Conservation (phyloP, 2,329 filamentous ascomycete species). For the Thyridium curvatum region DNA sequence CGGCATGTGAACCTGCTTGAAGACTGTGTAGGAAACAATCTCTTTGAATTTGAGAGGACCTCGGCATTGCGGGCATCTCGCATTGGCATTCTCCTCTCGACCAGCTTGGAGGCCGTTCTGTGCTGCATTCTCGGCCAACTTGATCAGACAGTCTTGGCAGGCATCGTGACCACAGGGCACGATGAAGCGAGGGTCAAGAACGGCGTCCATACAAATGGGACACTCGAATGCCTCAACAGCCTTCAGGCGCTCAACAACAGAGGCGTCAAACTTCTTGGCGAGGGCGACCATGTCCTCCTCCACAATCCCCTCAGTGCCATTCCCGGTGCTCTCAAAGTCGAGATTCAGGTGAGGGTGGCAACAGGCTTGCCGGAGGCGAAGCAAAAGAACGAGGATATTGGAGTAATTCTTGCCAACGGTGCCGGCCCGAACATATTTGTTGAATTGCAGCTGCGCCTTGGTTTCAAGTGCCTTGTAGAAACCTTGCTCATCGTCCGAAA, state of each 20-base stretch:
- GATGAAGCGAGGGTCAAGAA: slow-evolving; percentile 69
- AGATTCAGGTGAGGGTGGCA: slow-evolving; percentile 69
- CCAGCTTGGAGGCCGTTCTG: slow-evolving; percentile 51
- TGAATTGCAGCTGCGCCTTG: slow-evolving; percentile 64
- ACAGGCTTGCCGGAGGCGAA: slow-evolving; percentile 74
- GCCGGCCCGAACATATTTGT: slow-evolving; percentile 64
- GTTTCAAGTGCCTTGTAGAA: slow-evolving; percentile 64
- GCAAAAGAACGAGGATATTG: slow-evolving; percentile 70
- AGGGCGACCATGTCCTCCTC: slow-evolving; percentile 28
- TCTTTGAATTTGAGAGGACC: slow-evolving; percentile 58
- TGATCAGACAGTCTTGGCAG: slow-evolving; percentile 70
- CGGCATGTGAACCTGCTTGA: slow-evolving; percentile 66
- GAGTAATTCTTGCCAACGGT: slow-evolving; percentile 70
- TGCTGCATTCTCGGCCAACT: slow-evolving; percentile 55
- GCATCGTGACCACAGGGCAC: slow-evolving; percentile 78
- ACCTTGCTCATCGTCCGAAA: slow-evolving; percentile 56
- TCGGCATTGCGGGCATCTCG: slow-evolving; percentile 74
- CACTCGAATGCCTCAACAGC: slow-evolving; percentile 62
- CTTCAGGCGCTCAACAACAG: slow-evolving; percentile 63
- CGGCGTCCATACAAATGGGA: slow-evolving; percentile 73
- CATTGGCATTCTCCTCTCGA: slow-evolving; percentile 41
- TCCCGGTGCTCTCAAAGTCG: slow-evolving; percentile 27
- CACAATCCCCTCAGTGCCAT: slow-evolving; percentile 32
- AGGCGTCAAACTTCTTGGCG: slow-evolving; percentile 51
- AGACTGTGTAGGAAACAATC: slow-evolving; percentile 67